Conservation (phyloP, 2,329 filamentous ascomycete genomes). For the Arachnomyces sp. region DNA sequence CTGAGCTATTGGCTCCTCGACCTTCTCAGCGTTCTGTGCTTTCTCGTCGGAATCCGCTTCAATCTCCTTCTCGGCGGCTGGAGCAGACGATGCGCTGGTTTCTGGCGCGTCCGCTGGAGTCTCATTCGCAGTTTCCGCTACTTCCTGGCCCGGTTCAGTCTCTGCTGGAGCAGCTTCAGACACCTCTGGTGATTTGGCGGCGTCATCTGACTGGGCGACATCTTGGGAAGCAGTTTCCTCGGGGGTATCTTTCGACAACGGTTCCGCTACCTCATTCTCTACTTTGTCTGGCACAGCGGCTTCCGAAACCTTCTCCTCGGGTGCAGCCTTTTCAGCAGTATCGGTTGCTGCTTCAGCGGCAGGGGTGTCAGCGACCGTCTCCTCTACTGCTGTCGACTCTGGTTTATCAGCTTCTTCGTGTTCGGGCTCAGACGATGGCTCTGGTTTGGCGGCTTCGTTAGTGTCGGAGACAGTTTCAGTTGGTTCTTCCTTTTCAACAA, state of each 20-base stretch:
- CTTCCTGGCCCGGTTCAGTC: constrained; percentile 8
- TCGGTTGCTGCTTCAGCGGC: constrained; percentile 7
- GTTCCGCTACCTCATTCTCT: constrained; percentile 3
- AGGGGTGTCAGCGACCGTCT: constrained; percentile 1
- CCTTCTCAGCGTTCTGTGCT: constrained; percentile 5
- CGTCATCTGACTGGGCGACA: too few relatives aligned
- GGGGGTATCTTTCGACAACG: too few relatives aligned
- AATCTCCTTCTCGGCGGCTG: constrained; percentile 4
- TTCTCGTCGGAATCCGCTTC: constrained; percentile 4
- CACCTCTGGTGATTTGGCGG: too few relatives aligned
- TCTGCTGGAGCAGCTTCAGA: neutral
- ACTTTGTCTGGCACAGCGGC: neutral
- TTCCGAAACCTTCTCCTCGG: too few relatives aligned
- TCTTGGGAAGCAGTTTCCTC: too few relatives aligned
- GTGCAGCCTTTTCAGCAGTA: constrained; percentile 7
- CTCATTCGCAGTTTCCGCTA: constrained; percentile 6
- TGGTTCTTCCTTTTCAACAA: constrained; percentile 7
- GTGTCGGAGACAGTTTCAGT: constrained; percentile 8
- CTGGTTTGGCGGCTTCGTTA: constrained; percentile 10
- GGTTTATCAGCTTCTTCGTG: constrained; percentile 2
- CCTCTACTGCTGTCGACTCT: constrained; percentile 1
- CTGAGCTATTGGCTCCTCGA: constrained; percentile 6
- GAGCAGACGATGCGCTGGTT: neutral
- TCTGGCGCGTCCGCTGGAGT: constrained; percentile 5
- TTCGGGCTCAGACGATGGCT: constrained; percentile 6